These are phyloP conservation scores for Corylus heterophylla DNA, from an alignment of 306 rosid species.

Conservation along the genomic window DNA sequence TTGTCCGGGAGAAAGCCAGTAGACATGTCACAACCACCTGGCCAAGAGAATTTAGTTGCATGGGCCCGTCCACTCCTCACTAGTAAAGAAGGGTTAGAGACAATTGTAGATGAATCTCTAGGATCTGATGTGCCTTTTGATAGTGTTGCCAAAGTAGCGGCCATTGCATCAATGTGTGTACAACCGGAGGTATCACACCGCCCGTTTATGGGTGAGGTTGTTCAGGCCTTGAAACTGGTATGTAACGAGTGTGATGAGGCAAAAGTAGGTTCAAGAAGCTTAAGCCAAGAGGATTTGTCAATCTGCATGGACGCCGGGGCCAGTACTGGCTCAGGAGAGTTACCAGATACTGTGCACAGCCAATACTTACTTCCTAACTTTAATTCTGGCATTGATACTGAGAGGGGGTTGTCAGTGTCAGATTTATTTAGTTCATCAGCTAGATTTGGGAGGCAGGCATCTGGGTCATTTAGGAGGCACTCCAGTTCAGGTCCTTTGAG, in stretches of 20 bases:
- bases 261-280: constrained; percentile 45
- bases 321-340: constrained; percentile 47
- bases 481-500: constrained; percentile 67
- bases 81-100: constrained; percentile 59
- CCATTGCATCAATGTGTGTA: constrained; percentile 92
- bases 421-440: constrained; percentile 53
- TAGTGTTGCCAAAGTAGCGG: constrained; percentile 81
- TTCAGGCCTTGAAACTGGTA: constrained; percentile 85
- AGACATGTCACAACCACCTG: constrained; percentile 89
- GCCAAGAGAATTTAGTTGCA: constrained; percentile 82
- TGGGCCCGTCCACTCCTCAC: constrained; percentile 85
- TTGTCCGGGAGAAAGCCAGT: constrained; percentile 80
- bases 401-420: constrained; percentile 50
- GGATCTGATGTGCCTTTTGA: constrained; percentile 57
- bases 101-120: constrained; percentile 52
- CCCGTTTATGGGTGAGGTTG: constrained; percentile 94
- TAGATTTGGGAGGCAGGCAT: constrained; percentile 37
- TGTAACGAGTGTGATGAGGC: constrained; percentile 67
- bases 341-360: constrained; percentile 45
- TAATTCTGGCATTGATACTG: constrained; percentile 45
- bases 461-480: constrained; percentile 59
- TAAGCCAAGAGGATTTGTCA: constrained; percentile 50
- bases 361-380: constrained; percentile 49
- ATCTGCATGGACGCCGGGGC: constrained; percentile 37
- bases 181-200: constrained; percentile 86